Conservation (phyloP, 2,329 filamentous ascomycete genomes). For the Fusarium guadeloupense region DNA sequence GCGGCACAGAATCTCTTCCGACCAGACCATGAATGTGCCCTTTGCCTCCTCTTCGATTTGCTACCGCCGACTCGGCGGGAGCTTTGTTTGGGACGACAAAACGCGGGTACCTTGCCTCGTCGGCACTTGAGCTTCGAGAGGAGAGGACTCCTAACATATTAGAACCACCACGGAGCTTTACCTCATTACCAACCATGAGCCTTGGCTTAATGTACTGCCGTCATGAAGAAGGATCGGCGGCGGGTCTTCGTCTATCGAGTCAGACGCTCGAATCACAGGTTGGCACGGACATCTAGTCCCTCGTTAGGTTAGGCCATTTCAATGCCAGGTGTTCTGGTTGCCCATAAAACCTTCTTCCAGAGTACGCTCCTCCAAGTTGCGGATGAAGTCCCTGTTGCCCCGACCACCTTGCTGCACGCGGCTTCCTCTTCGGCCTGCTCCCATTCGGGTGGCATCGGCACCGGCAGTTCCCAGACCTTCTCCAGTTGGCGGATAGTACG, state of each 20-base stretch:
- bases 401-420: slow-evolving; percentile 69
- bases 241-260: slow-evolving; percentile 13
- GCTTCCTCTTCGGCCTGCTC: slow-evolving; percentile 78
- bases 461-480: slow-evolving; percentile 72
- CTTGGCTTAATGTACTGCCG: slow-evolving; percentile 19
- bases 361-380: slow-evolving; percentile 92
- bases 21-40: slow-evolving; percentile 1
- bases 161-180: slow-evolving; percentile 17
- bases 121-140: slow-evolving; percentile 12
- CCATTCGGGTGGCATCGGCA: slow-evolving; percentile 65
- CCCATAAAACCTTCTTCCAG: slow-evolving; percentile 91
- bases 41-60: slow-evolving; percentile 6
- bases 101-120: slow-evolving; percentile 20
- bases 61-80: slow-evolving; percentile 4
- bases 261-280: slow-evolving; percentile 21
- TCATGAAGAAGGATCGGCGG: slow-evolving; percentile 6
- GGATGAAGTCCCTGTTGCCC: slow-evolving; percentile 87
- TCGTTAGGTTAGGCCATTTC: slow-evolving; percentile 46
- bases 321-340: slow-evolving; percentile 72
- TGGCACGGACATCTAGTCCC: slow-evolving; percentile 29
- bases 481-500: slow-evolving; percentile 93
- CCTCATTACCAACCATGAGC: slow-evolving; percentile 30
- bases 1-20: slow-evolving; percentile 13
- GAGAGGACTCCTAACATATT: slow-evolving; percentile 14
- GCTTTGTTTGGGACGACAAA: slow-evolving; percentile 3